Conservation (phyloP, 768 basidiomycete species). For the Rubroboletus satanas region DNA sequence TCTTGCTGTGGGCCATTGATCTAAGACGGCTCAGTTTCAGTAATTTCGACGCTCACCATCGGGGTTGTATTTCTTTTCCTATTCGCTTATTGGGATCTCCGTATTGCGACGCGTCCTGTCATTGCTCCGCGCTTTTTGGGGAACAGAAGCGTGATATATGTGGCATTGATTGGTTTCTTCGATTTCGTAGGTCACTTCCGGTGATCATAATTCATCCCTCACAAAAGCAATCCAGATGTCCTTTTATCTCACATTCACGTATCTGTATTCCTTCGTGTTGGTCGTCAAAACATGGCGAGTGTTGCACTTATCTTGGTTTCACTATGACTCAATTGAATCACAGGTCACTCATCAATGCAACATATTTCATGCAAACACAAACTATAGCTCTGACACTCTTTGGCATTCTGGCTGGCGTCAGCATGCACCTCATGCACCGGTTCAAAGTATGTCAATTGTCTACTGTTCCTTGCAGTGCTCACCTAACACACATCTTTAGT, state of each 20-base stretch:
- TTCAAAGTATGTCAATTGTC: slow-evolving; percentile 43
- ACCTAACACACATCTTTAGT: slow-evolving; percentile 21
- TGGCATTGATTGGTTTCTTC: slow-evolving; percentile 58
- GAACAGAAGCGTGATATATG: slow-evolving; percentile 57
- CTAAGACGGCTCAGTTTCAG: slow-evolving; percentile 36
- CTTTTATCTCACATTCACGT: slow-evolving; percentile 67
- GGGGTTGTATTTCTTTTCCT: slow-evolving; percentile 43
- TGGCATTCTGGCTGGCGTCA: slow-evolving; percentile 55
- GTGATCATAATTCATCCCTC: background rate
- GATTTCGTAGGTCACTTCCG: slow-evolving; percentile 44
- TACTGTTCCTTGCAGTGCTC: background rate
- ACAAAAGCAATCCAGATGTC: slow-evolving; percentile 41
- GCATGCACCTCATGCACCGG: slow-evolving; percentile 50
- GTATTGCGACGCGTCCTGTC: slow-evolving; percentile 53
- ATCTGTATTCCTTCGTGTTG: slow-evolving; percentile 66
- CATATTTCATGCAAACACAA: slow-evolving; percentile 62
- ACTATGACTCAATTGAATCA: slow-evolving; percentile 4
- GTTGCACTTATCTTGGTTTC: background rate
- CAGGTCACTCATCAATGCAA: slow-evolving; percentile 54
- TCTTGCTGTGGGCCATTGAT: background rate
- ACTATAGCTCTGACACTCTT: slow-evolving; percentile 60
- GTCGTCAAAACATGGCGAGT: slow-evolving; percentile 48
- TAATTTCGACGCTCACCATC: slow-evolving; percentile 49
- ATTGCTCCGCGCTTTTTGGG: slow-evolving; percentile 55
- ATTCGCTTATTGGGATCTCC: slow-evolving; percentile 46